These are phyloP conservation scores for Mycena albidolilacea DNA, from an alignment of 768 basidiomycete genomes.

Conservation along the genomic window DNA sequence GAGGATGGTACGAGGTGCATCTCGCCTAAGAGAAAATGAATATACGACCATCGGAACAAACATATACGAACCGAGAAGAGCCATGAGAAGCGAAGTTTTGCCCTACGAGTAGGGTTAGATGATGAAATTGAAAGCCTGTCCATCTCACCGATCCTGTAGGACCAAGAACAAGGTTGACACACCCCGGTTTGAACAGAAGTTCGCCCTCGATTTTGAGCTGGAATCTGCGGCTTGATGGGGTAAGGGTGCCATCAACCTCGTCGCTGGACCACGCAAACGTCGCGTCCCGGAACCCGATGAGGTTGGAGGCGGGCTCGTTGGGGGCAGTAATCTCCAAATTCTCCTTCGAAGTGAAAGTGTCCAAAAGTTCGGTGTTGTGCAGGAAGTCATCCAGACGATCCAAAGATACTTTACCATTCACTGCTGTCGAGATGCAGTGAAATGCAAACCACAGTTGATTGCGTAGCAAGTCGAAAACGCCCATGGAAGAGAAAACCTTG, in stretches of 20 bases:
- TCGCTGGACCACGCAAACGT: constrained; percentile 70
- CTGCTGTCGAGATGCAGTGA: constrained; percentile 42
- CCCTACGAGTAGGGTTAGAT: constrained; percentile 47
- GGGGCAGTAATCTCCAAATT: constrained; percentile 22
- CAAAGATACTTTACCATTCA: constrained; percentile 74
- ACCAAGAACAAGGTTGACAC: constrained; percentile 73
- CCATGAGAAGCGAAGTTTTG: constrained; percentile 79
- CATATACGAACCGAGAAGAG: constrained; percentile 58
- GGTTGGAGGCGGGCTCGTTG: constrained; percentile 39
- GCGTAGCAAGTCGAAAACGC: constrained; percentile 75
- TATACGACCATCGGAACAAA: neutral
- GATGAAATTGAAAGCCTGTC: neutral
- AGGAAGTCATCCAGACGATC: constrained; percentile 65
- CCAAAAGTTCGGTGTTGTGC: constrained; percentile 65
- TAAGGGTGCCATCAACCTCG: constrained; percentile 41
- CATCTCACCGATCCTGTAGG: constrained; percentile 61
- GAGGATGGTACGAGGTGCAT: constrained; percentile 72
- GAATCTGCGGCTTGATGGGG: constrained; percentile 64
- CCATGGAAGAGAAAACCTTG: constrained; percentile 67
- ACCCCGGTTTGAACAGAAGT: constrained; percentile 65
- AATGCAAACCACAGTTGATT: constrained; percentile 61
- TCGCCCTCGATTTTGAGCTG: constrained; percentile 67
- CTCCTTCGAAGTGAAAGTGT: constrained; percentile 52
- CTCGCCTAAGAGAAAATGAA: constrained; percentile 57
- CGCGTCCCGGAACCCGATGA: constrained; percentile 68